Base-by-base conservation (phyloP, 2,329 filamentous ascomycete genomes). In the Trichoderma sp. region DNA sequence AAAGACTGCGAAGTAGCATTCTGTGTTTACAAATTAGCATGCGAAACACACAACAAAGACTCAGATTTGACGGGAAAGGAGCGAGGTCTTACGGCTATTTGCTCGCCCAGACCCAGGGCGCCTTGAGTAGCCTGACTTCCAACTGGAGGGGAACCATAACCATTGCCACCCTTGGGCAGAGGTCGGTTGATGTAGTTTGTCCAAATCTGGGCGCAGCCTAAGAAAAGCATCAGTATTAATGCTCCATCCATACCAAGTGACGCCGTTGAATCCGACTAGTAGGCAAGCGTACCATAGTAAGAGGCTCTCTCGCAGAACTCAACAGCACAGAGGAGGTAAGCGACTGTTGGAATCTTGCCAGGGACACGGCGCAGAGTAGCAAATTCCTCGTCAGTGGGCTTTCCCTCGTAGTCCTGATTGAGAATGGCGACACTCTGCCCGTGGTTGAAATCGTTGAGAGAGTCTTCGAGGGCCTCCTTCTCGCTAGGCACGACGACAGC, bases 111-210 rank as follows among this genome's bases (percentile, higher is more conserved):
- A 16, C 86, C 86, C 19, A 91, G 75, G 13, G 88, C 89, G 72
- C 88, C 89, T 27, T 84, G 86, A 0, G 86, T 87, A 66, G 81
- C 72, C 73, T 84, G 82, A 53, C 76, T 77, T 52, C 74, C 80
- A 35, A 27, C 49, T 2, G 83, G 79, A 10, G 81, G 80, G 0
- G 83, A 81, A 57, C 84, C 83, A 40, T 76, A 81, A 56, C 83
- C 83, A 70, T 84, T 83, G 57, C 83, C 83, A 19, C 82, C 83
- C 2, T 76, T 71, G 1, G 89, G 89, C 4, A 91, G 75, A 4
- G 86, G 84, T 11, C 86, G 85, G 73, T 90, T 86, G 74, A 91
- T 84, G 73, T 85, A 91, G 75, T 91, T 91, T 71, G 81, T 82
- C 73, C 73, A 75, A 53, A 75, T 72, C 11, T 69, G 69, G 27